Evolutionary conservation across 2,329 filamentous ascomycete genomes (phyloP).

Genomic region (Aspergillus transmontanensis): DNA sequence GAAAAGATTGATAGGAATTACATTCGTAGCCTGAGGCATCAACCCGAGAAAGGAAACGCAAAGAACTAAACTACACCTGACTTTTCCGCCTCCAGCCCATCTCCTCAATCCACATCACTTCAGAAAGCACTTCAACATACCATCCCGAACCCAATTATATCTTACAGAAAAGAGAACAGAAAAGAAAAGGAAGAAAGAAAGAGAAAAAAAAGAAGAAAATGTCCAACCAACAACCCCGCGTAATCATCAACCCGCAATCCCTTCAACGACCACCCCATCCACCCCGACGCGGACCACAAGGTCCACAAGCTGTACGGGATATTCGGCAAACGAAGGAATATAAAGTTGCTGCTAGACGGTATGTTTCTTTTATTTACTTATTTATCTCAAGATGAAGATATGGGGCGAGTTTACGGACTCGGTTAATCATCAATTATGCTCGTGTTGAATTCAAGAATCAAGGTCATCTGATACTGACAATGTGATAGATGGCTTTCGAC

Average conservation of each 20-base stretch:
- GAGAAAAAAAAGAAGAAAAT: slow-evolving; percentile 4
- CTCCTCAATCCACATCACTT: not conserved
- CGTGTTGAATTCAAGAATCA: no score
- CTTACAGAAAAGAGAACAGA: not conserved
- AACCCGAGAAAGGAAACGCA: not conserved
- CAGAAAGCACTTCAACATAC: not conserved
- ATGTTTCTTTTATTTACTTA: slow-evolving; percentile 7
- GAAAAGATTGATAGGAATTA: not conserved
- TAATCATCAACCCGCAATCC: slow-evolving; percentile 16
- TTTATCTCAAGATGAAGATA: not conserved
- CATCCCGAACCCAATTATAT: not conserved
- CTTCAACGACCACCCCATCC: slow-evolving; percentile 5
- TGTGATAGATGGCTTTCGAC: slow-evolving; percentile 32
- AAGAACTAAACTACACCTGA: not conserved
- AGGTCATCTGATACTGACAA: not conserved
- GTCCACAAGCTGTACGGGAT: slow-evolving; percentile 24
- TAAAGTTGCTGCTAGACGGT: slow-evolving; percentile 42
- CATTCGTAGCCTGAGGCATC: not conserved
- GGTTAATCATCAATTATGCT: no score
- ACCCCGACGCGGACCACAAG: slow-evolving; percentile 6
- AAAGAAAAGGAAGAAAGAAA: not conserved
- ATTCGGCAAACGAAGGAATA: slow-evolving; percentile 46
- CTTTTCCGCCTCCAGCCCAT: not conserved
- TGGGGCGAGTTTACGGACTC: not conserved
- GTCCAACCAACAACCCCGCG: slow-evolving; percentile 18